Base-by-base conservation (phyloP, 441 rosid genomes). In the Gossypium trilobum region DNA sequence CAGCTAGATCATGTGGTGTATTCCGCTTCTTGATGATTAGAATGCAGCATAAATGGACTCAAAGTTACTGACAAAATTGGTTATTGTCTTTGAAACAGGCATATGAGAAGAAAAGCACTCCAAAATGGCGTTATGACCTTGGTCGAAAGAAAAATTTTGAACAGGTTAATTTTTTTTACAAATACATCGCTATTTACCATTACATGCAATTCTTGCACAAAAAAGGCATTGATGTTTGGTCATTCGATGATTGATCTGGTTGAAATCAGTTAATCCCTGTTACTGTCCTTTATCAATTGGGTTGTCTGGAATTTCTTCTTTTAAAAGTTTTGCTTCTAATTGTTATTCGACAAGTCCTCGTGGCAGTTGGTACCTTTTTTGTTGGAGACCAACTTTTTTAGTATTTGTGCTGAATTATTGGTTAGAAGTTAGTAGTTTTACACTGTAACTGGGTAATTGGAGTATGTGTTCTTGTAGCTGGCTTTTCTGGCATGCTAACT, bases 111-210 rank as follows among this genome's bases (percentile, higher is more conserved):
- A 91, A 88, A 79, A 81, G 88, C 64, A 78, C 88, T 22, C 87
- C 89, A 66, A 91, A 88, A 74, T 91, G 95, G 97, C 90, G 88
- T 9, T 91, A 91, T 59, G 97, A 91, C 77, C 89, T 91, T 33
- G 93, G 95, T 48, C 79, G 87, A 67, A 88, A 79, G 81, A 88
- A 82, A 79, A 91, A 89, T 60, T 91, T 91, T 78, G 95, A 89
- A 72, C 97, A 91, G 92, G 97, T 87, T 59, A 59, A 74, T 54
- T 57, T 17, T 71, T 50, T 72, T 59, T 33, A 33, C 17, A 16
- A 50, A 31, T 68, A 52, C 56, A 19, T 59, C 61, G 54, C 59
- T 63, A 23, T 39, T 73, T 46, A 71, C 33, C 4, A 17, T 22
- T 46, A 54, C 68, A 29, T 54, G 1, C 0, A n/a, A n/a, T 50